Evolutionary conservation across 306 rosid genomes (phyloP), one percentile per base, ranked within the genome.

Genomic region (Begonia masoniana): DNA sequence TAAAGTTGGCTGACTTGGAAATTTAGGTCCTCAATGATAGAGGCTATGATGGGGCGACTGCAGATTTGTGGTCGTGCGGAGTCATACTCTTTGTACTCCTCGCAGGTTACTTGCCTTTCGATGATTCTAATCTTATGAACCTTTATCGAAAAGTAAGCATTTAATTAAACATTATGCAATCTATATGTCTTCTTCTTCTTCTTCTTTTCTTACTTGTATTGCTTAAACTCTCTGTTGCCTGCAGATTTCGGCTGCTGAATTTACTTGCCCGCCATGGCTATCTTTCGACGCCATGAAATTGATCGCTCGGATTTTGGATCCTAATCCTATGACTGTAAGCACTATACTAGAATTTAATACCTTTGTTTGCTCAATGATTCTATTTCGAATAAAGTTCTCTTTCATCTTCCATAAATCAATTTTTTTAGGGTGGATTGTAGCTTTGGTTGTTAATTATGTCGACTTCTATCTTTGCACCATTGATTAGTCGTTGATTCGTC

Each of bases 81-180:
- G 99, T 91, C 72, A 91, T 91, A 70, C 96, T 91, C 68, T 91
- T 86, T 71, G 99, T 91, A 66, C 74, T 91, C 75, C 83, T 91
- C 64, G 99, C 99, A 51, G 99, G 99, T 71, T 91, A 91, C 87
- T 75, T 91, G 86, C 99, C 99, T 54, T 91, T 91, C 24, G 96
- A 91, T 58, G 99, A 91, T 54, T 63, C 94, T 58, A 91, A 86
- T 86, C 77, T 91, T 65, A 73, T 86, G 68, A 78, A 55, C 74
- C 84, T 91, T 62, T 91, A 91, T 68, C 83, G 78, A 79, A 91
- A 86, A 65, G 99, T 83, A 67, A 72, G 81, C 78, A 56, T 51
- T 62, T 56, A 13, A 51, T 47, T 16, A 56, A 56, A 45, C 52
- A 60, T 39, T 69, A 59, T 43, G 50, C 43, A 10, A 41, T 31